Conservation (phyloP, 2,329 filamentous ascomycete genomes). For the Xylariaceae sp. region DNA sequence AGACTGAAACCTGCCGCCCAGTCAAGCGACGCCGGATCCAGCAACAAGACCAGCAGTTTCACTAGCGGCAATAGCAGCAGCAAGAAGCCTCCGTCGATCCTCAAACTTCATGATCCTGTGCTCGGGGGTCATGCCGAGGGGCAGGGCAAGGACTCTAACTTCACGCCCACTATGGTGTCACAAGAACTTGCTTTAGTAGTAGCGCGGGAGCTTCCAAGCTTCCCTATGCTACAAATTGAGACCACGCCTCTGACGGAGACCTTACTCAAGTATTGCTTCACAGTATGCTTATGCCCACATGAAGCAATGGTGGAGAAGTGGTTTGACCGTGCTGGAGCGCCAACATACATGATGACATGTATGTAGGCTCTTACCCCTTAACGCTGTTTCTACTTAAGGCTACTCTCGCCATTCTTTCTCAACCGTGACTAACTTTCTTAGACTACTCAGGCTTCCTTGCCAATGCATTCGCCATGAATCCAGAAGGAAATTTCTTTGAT, state of each 20-base stretch:
- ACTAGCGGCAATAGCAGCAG: conserved; percentile 2
- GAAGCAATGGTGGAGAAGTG: conserved; percentile 42
- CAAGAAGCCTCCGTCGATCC: conserved; percentile 9
- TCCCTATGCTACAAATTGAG: conserved; percentile 42
- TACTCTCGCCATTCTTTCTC: not conserved
- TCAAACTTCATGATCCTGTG: conserved; percentile 4
- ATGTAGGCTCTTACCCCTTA: conserved; percentile 12
- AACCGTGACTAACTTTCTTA: conserved; percentile 24
- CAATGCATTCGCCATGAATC: conserved; percentile 44
- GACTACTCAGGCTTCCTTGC: conserved; percentile 44
- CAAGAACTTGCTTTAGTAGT: conserved; percentile 42
- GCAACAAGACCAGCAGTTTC: not conserved
- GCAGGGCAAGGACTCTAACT: conserved; percentile 25
- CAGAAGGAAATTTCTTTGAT: conserved; percentile 41
- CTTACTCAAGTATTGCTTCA: conserved; percentile 44
- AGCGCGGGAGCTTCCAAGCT: conserved; percentile 41
- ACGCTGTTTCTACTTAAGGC: not conserved
- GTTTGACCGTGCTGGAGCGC: conserved; percentile 42
- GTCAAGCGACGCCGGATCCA: conserved; percentile 5
- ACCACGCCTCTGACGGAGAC: conserved; percentile 44
- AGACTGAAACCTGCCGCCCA: conserved; percentile 34
- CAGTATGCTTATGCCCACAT: conserved; percentile 43
- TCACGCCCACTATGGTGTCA: conserved; percentile 38
- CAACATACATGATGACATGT: conserved; percentile 44
- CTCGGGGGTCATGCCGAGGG: not conserved